These are phyloP conservation scores for Moricandia moricandioides DNA, from an alignment of 345 rosid genomes.

Conservation along the genomic window DNA sequence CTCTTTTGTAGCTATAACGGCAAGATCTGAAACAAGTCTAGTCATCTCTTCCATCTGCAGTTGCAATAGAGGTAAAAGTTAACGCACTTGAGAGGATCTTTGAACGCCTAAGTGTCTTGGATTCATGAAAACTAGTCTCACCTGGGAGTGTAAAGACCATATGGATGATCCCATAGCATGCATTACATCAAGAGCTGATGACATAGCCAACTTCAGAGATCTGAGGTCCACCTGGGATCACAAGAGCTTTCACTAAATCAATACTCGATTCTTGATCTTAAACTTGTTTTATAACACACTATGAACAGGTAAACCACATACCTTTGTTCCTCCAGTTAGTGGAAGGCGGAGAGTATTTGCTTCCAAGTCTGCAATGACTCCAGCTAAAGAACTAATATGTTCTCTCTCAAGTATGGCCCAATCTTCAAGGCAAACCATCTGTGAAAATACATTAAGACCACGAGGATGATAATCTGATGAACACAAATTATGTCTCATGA, in stretches of 20 bases:
- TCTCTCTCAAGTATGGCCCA: constrained; percentile 82
- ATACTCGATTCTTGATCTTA: background rate
- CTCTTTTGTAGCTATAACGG: constrained; percentile 52
- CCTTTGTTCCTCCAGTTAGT: constrained; percentile 73
- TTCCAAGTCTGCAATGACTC: constrained; percentile 77
- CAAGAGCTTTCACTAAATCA: constrained; percentile 8
- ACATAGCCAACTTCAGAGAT: constrained; percentile 68
- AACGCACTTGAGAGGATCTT: background rate
- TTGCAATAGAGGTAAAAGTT: background rate
- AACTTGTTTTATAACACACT: background rate
- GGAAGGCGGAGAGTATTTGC: constrained; percentile 88
- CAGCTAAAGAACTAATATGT: constrained; percentile 63
- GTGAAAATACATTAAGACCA: constrained; percentile 29
- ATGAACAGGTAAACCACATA: constrained; percentile 30
- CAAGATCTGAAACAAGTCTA: constrained; percentile 61
- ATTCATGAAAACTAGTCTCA: constrained; percentile 31
- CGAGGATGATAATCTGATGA: background rate
- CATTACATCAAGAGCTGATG: constrained; percentile 86
- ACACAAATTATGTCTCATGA: background rate
- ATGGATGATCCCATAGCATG: constrained; percentile 74
- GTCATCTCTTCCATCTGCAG: constrained; percentile 60
- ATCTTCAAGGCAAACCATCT: constrained; percentile 75
- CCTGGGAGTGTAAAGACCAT: constrained; percentile 60
- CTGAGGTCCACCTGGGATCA: constrained; percentile 62
- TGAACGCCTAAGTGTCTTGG: background rate